Percentiles rank a stretch among this genome's conserved stretches.
Evolutionary conservation across 306 rosid genomes (phyloP).

Genomic region (Pyrus betulifolia): DNA sequence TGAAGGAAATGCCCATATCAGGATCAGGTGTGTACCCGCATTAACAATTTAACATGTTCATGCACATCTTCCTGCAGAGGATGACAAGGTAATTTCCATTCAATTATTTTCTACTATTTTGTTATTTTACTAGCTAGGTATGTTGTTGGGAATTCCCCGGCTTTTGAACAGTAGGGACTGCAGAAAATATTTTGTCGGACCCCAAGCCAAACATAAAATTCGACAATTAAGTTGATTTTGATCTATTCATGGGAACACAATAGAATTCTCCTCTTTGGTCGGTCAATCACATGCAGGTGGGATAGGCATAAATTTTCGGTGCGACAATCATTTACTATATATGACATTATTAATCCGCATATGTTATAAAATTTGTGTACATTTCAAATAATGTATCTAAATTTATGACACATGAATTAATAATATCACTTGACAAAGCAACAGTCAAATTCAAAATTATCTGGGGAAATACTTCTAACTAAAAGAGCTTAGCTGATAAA

Average conservation of each 20-base stretch:
- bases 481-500: constrained; percentile 9
- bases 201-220: constrained; percentile 24
- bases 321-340: too few relatives aligned
- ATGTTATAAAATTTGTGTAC: too few relatives aligned
- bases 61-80: constrained; percentile 24
- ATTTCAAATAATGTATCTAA: too few relatives aligned
- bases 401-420: too few relatives aligned
- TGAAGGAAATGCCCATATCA: background rate
- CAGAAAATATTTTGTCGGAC: constrained; percentile 16
- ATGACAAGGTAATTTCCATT: constrained; percentile 5
- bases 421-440: too few relatives aligned
- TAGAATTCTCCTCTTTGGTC: too few relatives aligned
- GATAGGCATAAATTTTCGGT: too few relatives aligned
- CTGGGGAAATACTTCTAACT: too few relatives aligned
- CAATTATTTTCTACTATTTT: constrained; percentile 14
- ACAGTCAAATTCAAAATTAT: too few relatives aligned
- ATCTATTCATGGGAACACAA: background rate
- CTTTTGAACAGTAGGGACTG: constrained; percentile 23
- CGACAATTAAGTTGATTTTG: constrained; percentile 7
- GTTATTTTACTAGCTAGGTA: constrained; percentile 5
- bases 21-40: background rate
- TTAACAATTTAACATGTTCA: constrained; percentile 30
- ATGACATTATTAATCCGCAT: too few relatives aligned
- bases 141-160: constrained; percentile 17
- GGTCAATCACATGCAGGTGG: background rate